These are phyloP conservation scores for Megacollybia platyphylla DNA, from an alignment of 1,284 basidiomycete species.

Conservation along the genomic window DNA sequence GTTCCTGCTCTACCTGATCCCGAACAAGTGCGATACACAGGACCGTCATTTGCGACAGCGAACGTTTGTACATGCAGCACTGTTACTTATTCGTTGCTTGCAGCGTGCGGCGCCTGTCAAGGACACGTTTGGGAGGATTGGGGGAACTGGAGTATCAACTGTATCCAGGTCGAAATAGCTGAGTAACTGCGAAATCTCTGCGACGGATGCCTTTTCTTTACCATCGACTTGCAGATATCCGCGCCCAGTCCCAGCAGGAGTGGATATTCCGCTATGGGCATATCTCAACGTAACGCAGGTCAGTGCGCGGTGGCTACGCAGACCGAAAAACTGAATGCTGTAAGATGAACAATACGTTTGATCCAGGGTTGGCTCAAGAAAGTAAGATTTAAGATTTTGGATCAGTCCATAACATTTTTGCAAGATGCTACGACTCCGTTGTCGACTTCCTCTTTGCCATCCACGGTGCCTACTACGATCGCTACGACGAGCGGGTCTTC, in stretches of 20 bases:
- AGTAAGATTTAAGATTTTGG: background rate
- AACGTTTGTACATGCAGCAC: constrained; percentile 22
- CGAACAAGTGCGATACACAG: constrained; percentile 19
- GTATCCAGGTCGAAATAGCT: constrained; percentile 7
- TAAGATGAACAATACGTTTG: constrained; percentile 21
- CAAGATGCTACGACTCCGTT: constrained; percentile 4
- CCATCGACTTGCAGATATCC: constrained; percentile 15
- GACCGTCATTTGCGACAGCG: constrained; percentile 15
- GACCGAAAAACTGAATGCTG: background rate
- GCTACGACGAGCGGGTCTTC: background rate
- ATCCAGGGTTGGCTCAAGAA: constrained; percentile 10
- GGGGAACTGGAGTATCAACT: constrained; percentile 24
- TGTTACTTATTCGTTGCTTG: constrained; percentile 20
- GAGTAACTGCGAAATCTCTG: background rate
- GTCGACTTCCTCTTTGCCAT: background rate
- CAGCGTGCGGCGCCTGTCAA: constrained; percentile 25
- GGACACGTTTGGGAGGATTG: constrained; percentile 16
- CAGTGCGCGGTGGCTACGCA: constrained; percentile 4
- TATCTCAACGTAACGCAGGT: constrained; percentile 24
- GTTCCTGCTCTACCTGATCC: constrained; percentile 17
- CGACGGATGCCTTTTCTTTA: background rate
- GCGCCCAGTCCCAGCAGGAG: constrained; percentile 14
- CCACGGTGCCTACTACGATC: background rate
- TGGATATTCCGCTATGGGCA: constrained; percentile 27
- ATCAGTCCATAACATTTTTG: background rate